Evolutionary conservation across 129 eudicot genomes (phyloP), one percentile per base, ranked within the genome.

Genomic region (Chrysanthemum makinoi): DNA sequence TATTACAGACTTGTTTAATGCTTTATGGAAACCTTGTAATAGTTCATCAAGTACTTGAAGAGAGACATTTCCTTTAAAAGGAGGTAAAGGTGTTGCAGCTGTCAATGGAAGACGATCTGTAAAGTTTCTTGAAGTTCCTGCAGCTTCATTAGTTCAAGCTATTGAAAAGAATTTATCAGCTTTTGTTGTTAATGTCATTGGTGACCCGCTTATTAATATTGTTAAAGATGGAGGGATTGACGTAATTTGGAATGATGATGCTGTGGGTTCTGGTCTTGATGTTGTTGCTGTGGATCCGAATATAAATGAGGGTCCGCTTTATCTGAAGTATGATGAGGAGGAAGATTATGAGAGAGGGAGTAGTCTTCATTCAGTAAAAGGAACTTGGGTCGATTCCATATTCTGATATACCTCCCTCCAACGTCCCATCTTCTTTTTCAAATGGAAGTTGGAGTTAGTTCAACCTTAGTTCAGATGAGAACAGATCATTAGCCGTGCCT

Each of bases 401-500:
- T 94, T 61, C 73, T 94, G 89, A 87, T 94, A 80, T 89, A 89
- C 69, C 95, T 94, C 63, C 98, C 98, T 28, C 98, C 97, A 6
- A 87, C 88, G 47, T 94, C 79, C 57, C 97, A 94, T 87, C 95
- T 94, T 60, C 93, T 94, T 44, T 89, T 94, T 30, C 93, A 86
- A 72, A 83, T 94, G 95, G 97, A 94, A 84, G 86, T 94, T 14
- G 80, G 86, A 14, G 91, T 80, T 65, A 69, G 70, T 70, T 86
- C 98, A 14, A 94, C 97, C 10, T 81, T 94, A 11, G 97, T 89
- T 64, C 87, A 91, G 71, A 86, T 94, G 53, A 76, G 97, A 81
- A 94, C 98, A 14, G 93, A 94, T 86, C 95, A 89, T 79, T 94
- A 97, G 96, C 98, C 98, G 8, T 94, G 96, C 78, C 86, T 94